phyloP scores from a whole-genome alignment of 2,329 filamentous ascomycete species.

The Clarireedia hainanense region DNA sequence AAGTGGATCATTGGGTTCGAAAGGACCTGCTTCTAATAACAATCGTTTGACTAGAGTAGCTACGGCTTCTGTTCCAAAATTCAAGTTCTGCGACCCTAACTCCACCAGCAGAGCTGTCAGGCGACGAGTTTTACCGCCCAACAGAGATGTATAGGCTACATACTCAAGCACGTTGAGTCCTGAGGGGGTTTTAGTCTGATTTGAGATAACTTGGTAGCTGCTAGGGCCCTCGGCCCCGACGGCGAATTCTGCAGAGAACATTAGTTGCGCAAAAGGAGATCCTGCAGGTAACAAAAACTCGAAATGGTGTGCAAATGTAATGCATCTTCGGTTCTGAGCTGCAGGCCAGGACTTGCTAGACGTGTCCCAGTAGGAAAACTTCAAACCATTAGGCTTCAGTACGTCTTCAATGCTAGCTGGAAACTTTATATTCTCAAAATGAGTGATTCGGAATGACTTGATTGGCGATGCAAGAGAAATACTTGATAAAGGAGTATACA shows the following conservation, averaged over 20 bases:
- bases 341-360: slow-evolving; percentile 22
- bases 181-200: slow-evolving; percentile 38
- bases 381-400: slow-evolving; percentile 25
- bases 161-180: slow-evolving; percentile 41
- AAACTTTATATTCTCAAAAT: slow-evolving; percentile 20
- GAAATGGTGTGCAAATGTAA: slow-evolving; percentile 26
- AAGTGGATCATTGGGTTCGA: slow-evolving; percentile 25
- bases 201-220: slow-evolving; percentile 37
- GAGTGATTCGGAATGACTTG: slow-evolving; percentile 29
- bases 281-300: slow-evolving; percentile 28
- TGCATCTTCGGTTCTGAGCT: slow-evolving; percentile 15
- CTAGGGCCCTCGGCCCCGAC: slow-evolving; percentile 26
- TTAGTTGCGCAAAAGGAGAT: slow-evolving; percentile 23
- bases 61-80: slow-evolving; percentile 49
- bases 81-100: slow-evolving; percentile 46
- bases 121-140: slow-evolving; percentile 35
- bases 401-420: slow-evolving; percentile 21
- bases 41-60: slow-evolving; percentile 43
- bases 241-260: slow-evolving; percentile 16
- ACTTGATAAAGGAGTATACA: not conserved
- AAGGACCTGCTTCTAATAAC: slow-evolving; percentile 47
- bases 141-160: slow-evolving; percentile 37
- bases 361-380: slow-evolving; percentile 27
- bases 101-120: slow-evolving; percentile 43
- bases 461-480: slow-evolving; percentile 28